Percentiles rank a stretch among this genome's conserved stretches.
Evolutionary conservation across 2,329 filamentous ascomycete genomes (phyloP).

Genomic region (Escovopsis sp.): DNA sequence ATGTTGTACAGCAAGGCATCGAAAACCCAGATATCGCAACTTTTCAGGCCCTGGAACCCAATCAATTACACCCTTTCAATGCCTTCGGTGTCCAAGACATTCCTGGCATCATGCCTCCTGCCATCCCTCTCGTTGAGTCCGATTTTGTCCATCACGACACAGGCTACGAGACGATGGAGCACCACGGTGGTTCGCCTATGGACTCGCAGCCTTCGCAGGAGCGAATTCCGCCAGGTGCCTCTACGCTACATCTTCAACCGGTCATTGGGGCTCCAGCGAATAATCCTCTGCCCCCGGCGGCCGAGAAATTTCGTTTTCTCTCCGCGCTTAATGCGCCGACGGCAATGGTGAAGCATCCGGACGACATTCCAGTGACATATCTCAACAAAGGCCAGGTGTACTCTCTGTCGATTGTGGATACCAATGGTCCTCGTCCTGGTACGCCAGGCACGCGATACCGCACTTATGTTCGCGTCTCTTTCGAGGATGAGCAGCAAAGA

Average conservation of each 20-base stretch:
- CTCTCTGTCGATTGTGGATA: slow-evolving; percentile 72
- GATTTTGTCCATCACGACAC: slow-evolving; percentile 70
- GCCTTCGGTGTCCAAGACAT: slow-evolving; percentile 49
- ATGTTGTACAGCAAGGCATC: slow-evolving; percentile 44
- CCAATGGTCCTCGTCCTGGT: slow-evolving; percentile 43
- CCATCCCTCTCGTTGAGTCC: slow-evolving; percentile 56
- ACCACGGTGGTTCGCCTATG: slow-evolving; percentile 52
- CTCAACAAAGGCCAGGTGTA: slow-evolving; percentile 97
- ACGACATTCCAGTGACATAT: slow-evolving; percentile 95
- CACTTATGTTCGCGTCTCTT: slow-evolving; percentile 88
- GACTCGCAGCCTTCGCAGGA: slow-evolving; percentile 37
- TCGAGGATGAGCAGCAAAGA: slow-evolving; percentile 89
- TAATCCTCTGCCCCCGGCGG: slow-evolving; percentile 34
- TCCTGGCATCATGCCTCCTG: slow-evolving; percentile 36
- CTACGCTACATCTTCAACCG: slow-evolving; percentile 40
- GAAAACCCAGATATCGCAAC: slow-evolving; percentile 49
- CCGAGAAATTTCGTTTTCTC: slow-evolving; percentile 75
- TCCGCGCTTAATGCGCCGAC: slow-evolving; percentile 86
- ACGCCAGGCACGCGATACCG: slow-evolving; percentile 58
- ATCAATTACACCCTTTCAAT: slow-evolving; percentile 53
- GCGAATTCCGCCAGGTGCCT: slow-evolving; percentile 41
- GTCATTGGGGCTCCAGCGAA: slow-evolving; percentile 31
- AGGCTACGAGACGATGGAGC: slow-evolving; percentile 65
- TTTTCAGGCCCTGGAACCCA: slow-evolving; percentile 48
- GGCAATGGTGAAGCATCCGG: slow-evolving; percentile 80